Evolutionary conservation across 495 filamentous ascomycete species (phyloP).

Genomic region (Hypoxylon intermedium): DNA sequence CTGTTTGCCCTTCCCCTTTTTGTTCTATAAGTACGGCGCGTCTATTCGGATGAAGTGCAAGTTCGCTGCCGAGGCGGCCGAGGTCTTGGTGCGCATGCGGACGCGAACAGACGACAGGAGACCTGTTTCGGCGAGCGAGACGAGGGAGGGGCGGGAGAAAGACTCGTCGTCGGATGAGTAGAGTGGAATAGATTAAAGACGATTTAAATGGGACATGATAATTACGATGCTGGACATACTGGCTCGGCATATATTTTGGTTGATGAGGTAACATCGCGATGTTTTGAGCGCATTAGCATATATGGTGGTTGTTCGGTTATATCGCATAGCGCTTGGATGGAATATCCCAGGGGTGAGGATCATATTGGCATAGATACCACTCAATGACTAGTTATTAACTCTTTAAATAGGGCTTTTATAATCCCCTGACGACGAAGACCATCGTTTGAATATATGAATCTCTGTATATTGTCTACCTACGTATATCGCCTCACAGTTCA

Average conservation of each 20-base stretch:
- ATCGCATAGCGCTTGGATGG: constrained; percentile 1
- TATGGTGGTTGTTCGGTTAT: constrained; percentile 1
- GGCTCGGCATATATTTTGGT: not conserved
- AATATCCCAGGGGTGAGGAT: not conserved
- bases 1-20: constrained; percentile 79
- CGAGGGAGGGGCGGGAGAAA: not conserved
- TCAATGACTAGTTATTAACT: no score
- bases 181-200: not conserved
- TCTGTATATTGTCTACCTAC: no score
- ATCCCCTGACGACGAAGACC: no score
- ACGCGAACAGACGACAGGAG: constrained; percentile 3
- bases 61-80: constrained; percentile 72
- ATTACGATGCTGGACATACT: constrained; percentile 1
- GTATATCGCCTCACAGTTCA: constrained; percentile 36
- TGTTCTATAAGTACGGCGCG: constrained; percentile 79
- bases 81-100: constrained; percentile 48
- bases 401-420: no score
- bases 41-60: constrained; percentile 73
- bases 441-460: no score
- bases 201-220: not conserved
- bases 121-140: not conserved
- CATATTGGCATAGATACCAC: constrained; percentile 9
- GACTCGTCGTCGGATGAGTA: not conserved
- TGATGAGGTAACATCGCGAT: not conserved
- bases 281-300: constrained; percentile 1